These are phyloP conservation scores for Talaromyces borbonicus DNA, from an alignment of 495 filamentous ascomycete genomes.

Conservation along the genomic window DNA sequence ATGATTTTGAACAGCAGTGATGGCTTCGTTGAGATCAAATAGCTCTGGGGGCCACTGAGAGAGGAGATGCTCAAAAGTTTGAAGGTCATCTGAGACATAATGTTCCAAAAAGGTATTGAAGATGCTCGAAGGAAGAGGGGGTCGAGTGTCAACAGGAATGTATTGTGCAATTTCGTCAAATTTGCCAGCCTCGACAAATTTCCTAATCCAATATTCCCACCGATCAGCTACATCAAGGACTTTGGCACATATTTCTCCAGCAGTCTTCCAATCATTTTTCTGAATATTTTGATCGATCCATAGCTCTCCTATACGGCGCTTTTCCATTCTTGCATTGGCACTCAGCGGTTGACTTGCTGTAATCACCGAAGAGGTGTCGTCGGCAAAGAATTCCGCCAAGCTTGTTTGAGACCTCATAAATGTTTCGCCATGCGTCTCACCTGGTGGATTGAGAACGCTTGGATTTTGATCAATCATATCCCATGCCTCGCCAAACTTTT, in stretches of 20 bases:
- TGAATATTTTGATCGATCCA: constrained; percentile 82
- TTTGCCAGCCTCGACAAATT: constrained; percentile 72
- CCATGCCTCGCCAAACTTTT: constrained; percentile 79
- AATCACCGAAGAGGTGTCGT: constrained; percentile 58
- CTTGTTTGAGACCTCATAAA: constrained; percentile 43
- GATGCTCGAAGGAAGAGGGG: constrained; percentile 67
- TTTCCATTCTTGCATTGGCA: constrained; percentile 75
- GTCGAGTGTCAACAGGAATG: constrained; percentile 68
- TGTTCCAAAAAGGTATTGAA: constrained; percentile 82
- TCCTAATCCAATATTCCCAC: constrained; percentile 94
- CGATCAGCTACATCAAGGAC: constrained; percentile 66
- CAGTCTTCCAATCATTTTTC: constrained; percentile 60
- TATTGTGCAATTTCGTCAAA: constrained; percentile 81
- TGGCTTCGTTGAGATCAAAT: constrained; percentile 63
- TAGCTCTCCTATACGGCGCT: constrained; percentile 80
- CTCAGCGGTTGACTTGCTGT: constrained; percentile 28
- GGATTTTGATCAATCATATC: constrained; percentile 77
- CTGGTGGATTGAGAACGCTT: constrained; percentile 28
- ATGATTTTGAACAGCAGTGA: constrained; percentile 61
- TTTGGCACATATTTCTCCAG: constrained; percentile 67
- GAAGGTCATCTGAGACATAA: constrained; percentile 64
- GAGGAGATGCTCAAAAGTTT: constrained; percentile 64
- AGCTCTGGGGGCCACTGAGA: constrained; percentile 77
- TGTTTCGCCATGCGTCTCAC: constrained; percentile 48
- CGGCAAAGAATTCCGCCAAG: constrained; percentile 67